Percentiles rank a stretch among this genome's conserved stretches.
These are phyloP conservation scores for Pleurostoma richardsiae DNA, from an alignment of 2,329 filamentous ascomycete genomes.

Conservation along the genomic window DNA sequence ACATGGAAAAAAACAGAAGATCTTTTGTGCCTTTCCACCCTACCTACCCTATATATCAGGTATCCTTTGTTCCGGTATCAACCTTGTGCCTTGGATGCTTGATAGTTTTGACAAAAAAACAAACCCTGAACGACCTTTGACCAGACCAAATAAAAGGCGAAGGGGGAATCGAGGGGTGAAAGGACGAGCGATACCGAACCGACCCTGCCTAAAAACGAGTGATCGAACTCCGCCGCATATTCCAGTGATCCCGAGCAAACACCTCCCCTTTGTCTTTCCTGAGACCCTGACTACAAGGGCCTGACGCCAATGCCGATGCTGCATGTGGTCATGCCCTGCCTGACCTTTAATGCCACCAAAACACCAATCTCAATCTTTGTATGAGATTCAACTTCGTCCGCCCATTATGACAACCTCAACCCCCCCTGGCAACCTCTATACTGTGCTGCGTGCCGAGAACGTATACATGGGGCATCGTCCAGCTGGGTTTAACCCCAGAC, in stretches of 20 bases:
- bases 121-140: background rate
- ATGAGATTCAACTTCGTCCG: background rate
- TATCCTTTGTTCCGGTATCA: background rate
- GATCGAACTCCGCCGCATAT: no score
- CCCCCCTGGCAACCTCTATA: background rate
- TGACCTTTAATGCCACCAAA: background rate
- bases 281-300: conserved; percentile 1
- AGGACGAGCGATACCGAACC: no score
- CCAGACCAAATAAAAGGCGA: background rate
- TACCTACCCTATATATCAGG: background rate
- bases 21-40: background rate
- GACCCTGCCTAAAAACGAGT: no score
- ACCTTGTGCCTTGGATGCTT: background rate
- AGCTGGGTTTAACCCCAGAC: conserved; percentile 76
- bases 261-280: background rate
- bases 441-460: background rate
- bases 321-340: conserved; percentile 11
- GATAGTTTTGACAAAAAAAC: background rate
- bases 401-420: background rate
- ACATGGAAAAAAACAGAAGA: conserved; percentile 8
- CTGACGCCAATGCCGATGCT: conserved; percentile 11
- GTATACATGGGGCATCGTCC: background rate
- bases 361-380: background rate
- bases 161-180: background rate
- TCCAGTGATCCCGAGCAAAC: no score